A percentile compares a stretch with the other conserved stretches of the same genome.
phyloP scores from a whole-genome alignment of 2,329 filamentous ascomycete species.

The Leptographium wingfieldii region DNA sequence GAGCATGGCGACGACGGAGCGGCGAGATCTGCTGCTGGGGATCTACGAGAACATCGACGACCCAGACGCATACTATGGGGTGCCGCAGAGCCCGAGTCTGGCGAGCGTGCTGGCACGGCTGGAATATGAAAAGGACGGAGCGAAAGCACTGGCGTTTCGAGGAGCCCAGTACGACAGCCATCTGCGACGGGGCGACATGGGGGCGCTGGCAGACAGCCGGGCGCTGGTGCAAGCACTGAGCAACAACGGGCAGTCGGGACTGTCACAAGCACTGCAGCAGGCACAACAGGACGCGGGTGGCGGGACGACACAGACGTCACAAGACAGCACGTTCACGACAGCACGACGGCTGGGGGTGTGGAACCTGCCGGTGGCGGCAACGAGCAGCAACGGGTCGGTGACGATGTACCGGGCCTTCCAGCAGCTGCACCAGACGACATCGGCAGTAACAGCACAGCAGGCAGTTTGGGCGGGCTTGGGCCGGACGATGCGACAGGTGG shows the following conservation, averaged over 20 bases:
- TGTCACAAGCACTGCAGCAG: constrained; percentile 69
- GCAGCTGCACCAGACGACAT: constrained; percentile 55
- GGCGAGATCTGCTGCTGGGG: constrained; percentile 45
- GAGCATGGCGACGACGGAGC: neutral
- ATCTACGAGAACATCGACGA: constrained; percentile 93
- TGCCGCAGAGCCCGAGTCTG: constrained; percentile 66
- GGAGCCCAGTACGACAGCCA: constrained; percentile 85
- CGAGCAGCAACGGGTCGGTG: constrained; percentile 48
- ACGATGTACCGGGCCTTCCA: constrained; percentile 74
- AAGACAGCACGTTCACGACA: constrained; percentile 65
- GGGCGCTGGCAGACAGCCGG: constrained; percentile 46
- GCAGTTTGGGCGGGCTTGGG: constrained; percentile 53
- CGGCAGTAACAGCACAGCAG: constrained; percentile 36
- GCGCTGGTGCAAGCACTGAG: constrained; percentile 68
- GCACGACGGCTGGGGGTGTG: constrained; percentile 79
- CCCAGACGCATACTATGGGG: constrained; percentile 88
- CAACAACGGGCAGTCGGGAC: constrained; percentile 68
- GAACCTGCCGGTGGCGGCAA: constrained; percentile 67
- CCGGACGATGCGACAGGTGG: constrained; percentile 46
- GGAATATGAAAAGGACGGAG: constrained; percentile 79
- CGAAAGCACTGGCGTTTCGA: constrained; percentile 79
- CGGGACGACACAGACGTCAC: constrained; percentile 38
- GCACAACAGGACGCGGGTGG: constrained; percentile 35
- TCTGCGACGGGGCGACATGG: constrained; percentile 46
- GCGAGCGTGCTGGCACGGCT: constrained; percentile 67